phyloP scores from a whole-genome alignment of 2,329 filamentous ascomycete species.

The Chaetoscypha palmicola region DNA sequence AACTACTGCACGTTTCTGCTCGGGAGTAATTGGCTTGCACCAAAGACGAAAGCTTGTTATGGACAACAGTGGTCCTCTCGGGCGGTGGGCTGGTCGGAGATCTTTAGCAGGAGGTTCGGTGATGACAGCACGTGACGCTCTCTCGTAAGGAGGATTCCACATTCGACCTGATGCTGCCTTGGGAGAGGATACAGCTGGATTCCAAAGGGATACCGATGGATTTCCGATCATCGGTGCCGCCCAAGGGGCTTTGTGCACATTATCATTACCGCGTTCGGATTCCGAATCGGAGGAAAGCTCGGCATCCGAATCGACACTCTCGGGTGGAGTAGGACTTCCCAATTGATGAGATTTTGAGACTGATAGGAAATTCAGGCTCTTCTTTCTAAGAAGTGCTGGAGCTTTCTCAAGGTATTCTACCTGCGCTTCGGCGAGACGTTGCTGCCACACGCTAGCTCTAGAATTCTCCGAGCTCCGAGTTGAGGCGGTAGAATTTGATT shows the following conservation, averaged over 20 bases:
- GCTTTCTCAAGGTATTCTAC: slow-evolving; percentile 39
- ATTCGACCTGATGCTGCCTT: slow-evolving; percentile 18
- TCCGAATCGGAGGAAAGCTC: slow-evolving; percentile 19
- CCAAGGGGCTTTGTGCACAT: neutral
- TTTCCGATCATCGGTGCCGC: slow-evolving; percentile 2
- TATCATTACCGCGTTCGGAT: slow-evolving; percentile 14
- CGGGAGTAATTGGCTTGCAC: slow-evolving; percentile 20
- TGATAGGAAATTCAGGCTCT: slow-evolving; percentile 36
- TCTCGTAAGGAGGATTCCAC: slow-evolving; percentile 23
- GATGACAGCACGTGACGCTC: slow-evolving; percentile 2
- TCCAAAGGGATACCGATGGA: slow-evolving; percentile 20
- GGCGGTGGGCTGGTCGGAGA: slow-evolving; percentile 24
- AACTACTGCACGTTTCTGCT: slow-evolving; percentile 14
- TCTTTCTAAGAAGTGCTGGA: slow-evolving; percentile 33
- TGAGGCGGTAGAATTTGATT: slow-evolving; percentile 26
- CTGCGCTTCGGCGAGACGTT: slow-evolving; percentile 40
- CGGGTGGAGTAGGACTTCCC: slow-evolving; percentile 48
- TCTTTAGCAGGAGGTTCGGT: slow-evolving; percentile 25
- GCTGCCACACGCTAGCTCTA: slow-evolving; percentile 37
- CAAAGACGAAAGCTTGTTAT: slow-evolving; percentile 27
- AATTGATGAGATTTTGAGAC: slow-evolving; percentile 35
- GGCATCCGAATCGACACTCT: slow-evolving; percentile 40
- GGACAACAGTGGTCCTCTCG: slow-evolving; percentile 8
- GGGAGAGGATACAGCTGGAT: slow-evolving; percentile 10
- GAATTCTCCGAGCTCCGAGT: slow-evolving; percentile 30